Evolutionary conservation across 2,329 filamentous ascomycete genomes (phyloP).

Genomic region (Chrysoporthe cubensis): DNA sequence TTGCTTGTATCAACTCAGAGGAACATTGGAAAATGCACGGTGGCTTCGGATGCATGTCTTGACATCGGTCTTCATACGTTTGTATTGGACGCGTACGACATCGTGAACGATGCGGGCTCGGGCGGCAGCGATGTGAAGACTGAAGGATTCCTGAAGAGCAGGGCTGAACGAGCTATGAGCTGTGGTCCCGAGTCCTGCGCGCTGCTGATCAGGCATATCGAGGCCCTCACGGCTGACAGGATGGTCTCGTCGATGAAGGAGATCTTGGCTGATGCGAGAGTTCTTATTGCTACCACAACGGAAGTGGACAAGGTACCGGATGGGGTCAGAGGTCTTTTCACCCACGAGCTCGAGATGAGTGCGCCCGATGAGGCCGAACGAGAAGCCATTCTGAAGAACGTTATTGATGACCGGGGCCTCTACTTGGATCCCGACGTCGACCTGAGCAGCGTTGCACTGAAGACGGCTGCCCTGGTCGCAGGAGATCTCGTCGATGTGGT

Average conservation of each 20-base stretch:
- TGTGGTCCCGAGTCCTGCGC: slow-evolving; percentile 85
- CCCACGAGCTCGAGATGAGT: slow-evolving; percentile 90
- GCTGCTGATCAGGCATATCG: slow-evolving; percentile 85
- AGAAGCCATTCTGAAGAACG: slow-evolving; percentile 81
- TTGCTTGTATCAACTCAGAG: slow-evolving; percentile 90
- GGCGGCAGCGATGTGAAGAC: slow-evolving; percentile 93
- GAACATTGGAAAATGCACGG: slow-evolving; percentile 87
- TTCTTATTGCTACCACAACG: slow-evolving; percentile 91
- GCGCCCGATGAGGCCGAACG: slow-evolving; percentile 92
- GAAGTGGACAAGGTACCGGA: slow-evolving; percentile 95
- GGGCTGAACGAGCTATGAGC: slow-evolving; percentile 85
- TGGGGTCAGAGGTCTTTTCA: slow-evolving; percentile 86
- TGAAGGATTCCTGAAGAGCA: slow-evolving; percentile 84
- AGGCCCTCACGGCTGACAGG: slow-evolving; percentile 87
- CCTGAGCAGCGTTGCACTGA: slow-evolving; percentile 81
- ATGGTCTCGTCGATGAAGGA: slow-evolving; percentile 86
- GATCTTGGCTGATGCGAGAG: slow-evolving; percentile 76
- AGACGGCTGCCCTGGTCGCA: slow-evolving; percentile 93
- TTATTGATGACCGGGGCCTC: slow-evolving; percentile 76
- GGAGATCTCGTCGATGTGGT: slow-evolving; percentile 94
- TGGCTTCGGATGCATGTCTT: slow-evolving; percentile 76
- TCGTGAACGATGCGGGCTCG: slow-evolving; percentile 86
- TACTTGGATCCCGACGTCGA: slow-evolving; percentile 84
- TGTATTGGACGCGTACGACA: slow-evolving; percentile 87
- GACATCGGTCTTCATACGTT: slow-evolving; percentile 93